These are phyloP conservation scores for Lactarius trivialis DNA, from an alignment of 768 basidiomycete genomes.

Conservation along the genomic window DNA sequence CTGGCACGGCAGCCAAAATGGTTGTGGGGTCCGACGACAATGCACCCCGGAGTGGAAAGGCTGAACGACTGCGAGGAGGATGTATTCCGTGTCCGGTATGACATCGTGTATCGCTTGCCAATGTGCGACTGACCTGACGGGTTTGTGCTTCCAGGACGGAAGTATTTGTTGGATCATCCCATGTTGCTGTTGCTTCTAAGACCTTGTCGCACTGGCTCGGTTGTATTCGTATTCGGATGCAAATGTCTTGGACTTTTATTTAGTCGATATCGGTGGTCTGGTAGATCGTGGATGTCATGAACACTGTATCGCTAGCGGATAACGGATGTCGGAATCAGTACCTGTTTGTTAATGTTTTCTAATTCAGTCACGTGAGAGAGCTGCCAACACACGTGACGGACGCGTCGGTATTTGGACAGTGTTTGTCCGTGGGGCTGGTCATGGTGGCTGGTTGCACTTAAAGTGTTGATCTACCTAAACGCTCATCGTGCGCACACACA, in stretches of 20 bases:
- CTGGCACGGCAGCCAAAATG: constrained; percentile 5
- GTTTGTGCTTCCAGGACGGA: constrained; percentile 11
- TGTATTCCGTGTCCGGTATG: constrained; percentile 20
- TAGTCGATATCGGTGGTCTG: background rate
- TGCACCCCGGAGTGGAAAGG: constrained; percentile 1
- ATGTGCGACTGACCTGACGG: background rate
- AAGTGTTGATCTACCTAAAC: background rate
- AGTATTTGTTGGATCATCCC: constrained; percentile 21
- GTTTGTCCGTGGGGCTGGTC: constrained; percentile 4
- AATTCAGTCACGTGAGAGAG: background rate
- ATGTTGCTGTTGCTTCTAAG: constrained; percentile 13
- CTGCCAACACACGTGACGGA: constrained; percentile 1
- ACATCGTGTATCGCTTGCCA: background rate
- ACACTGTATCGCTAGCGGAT: background rate
- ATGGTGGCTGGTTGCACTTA: background rate
- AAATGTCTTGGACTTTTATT: background rate
- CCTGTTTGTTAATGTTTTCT: background rate
- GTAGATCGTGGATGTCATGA: background rate
- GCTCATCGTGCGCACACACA: constrained; percentile 5
- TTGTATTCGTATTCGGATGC: background rate
- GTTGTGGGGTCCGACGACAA: background rate
- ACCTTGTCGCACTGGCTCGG: background rate
- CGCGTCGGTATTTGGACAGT: constrained; percentile 13
- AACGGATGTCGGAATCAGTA: background rate
- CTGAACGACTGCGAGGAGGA: constrained; percentile 17